Base-by-base conservation (phyloP, 2,329 filamentous ascomycete species). In the Aschersonia sp. region DNA sequence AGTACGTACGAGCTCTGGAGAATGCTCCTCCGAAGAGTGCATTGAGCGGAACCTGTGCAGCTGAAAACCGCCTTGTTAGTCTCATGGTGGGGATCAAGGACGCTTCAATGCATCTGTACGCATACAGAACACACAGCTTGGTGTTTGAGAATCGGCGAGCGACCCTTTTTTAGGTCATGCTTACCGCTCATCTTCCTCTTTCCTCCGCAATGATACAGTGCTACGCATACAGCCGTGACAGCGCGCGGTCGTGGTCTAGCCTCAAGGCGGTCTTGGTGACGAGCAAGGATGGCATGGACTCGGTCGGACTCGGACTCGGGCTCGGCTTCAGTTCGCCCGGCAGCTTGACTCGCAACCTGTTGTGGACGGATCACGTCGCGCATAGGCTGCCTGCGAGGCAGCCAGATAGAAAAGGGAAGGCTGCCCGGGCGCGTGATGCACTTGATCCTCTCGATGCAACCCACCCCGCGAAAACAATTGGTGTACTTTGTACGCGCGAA, bases 1-100 rank as follows among this genome's bases (percentile, higher is more conserved):
- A 12, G 40, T 7, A 50, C 47, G 11, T 45, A 50, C 49, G 47
- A 30, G 30, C 43, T 35, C 49, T 44, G 30, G 35, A 37, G 9
- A 41, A 41, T 22, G 41, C 41, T 30, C 41, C 30, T 30, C 43
- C 40, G 12, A 42, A 35, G 10, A 43, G 39, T 6, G 22, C 37
- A 31, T 45, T 12, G 6, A 49, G 43, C 29, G 45, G 45, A 37
- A 49, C n/a, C 45, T 49, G 48, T 7, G 31, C 30, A n/a, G 32
- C 45, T 49, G 40, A 29, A 29, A 47, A 41, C 8, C 43, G 32
- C 11, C 40, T 32, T 29, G 40, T 49, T 22, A 46, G 11, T 14
- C 40, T 35, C 43, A 50, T 50, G 40, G 14, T 39, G 35, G 12
- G 35, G 35, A 39, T 9, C 22, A 22, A 22, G 22, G 22, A 22